A percentile compares a stretch with the other conserved stretches of the same genome.
phyloP scores from a whole-genome alignment of 106 monocot species.

The Apostasia ramifera region DNA sequence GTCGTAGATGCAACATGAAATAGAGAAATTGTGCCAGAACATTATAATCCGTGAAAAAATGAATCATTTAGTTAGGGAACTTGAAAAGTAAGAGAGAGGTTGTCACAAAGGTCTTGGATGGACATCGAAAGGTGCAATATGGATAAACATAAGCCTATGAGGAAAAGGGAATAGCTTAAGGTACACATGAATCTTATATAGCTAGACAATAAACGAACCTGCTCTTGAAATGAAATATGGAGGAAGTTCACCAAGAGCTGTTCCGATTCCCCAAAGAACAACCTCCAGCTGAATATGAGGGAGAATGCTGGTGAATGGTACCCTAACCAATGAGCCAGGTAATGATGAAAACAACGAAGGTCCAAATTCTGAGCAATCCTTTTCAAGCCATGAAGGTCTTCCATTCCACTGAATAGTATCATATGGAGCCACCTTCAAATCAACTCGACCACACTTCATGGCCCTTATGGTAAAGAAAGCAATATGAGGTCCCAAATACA shows the following conservation, averaged over 20 bases:
- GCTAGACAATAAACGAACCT: slow-evolving; percentile 29
- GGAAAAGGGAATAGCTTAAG: too few species aligned
- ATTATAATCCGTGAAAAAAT: too few species aligned
- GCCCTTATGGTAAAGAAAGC: slow-evolving; percentile 90
- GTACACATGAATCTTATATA: too few species aligned
- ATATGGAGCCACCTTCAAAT: slow-evolving; percentile 84
- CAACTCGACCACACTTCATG: slow-evolving; percentile 71
- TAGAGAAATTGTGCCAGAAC: too few species aligned
- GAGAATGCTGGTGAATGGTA: slow-evolving; percentile 73
- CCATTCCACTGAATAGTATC: slow-evolving; percentile 81
- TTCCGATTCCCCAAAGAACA: slow-evolving; percentile 92
- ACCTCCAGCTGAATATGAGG: slow-evolving; percentile 86
- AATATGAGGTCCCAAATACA: slow-evolving; percentile 94
- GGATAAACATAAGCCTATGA: too few species aligned
- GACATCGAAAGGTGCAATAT: too few species aligned
- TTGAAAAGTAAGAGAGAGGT: too few species aligned
- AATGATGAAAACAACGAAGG: slow-evolving; percentile 47
- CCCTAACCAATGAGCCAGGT: slow-evolving; percentile 42
- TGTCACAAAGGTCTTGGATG: too few species aligned
- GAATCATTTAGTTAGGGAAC: too few species aligned
- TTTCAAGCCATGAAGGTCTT: slow-evolving; percentile 89
- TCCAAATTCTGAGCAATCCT: slow-evolving; percentile 80
- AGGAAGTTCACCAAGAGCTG: slow-evolving; percentile 96
- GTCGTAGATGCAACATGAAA: too few species aligned
- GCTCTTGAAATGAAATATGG: slow-evolving; percentile 98